phyloP scores from a whole-genome alignment of 1,284 basidiomycete species.

The Takashimella koratensis region DNA sequence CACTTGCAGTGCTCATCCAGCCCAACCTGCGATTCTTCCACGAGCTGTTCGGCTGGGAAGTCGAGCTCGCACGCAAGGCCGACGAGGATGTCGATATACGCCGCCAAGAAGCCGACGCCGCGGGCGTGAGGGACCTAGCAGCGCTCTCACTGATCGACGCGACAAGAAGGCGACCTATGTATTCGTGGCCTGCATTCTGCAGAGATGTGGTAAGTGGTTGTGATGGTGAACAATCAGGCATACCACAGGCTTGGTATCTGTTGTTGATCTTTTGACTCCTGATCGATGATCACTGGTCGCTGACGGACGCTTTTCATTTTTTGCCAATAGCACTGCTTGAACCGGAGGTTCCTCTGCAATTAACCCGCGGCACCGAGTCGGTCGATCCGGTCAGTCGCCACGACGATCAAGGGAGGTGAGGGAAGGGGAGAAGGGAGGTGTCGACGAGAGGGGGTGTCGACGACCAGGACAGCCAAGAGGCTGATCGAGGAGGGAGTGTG shows the following conservation, averaged over 20 bases:
- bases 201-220: conserved; percentile 46
- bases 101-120: conserved; percentile 16
- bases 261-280: not conserved
- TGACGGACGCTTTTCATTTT: not conserved
- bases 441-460: too few species aligned
- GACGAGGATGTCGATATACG: conserved; percentile 17
- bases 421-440: too few species aligned
- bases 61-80: conserved; percentile 56
- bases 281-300: too few species aligned
- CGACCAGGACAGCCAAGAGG: too few species aligned
- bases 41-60: conserved; percentile 90
- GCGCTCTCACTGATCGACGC: conserved; percentile 20
- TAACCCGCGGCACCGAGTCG: too few species aligned
- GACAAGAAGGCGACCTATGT: conserved; percentile 28
- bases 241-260: not conserved
- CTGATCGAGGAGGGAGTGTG: too few species aligned
- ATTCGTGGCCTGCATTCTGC: conserved; percentile 48
- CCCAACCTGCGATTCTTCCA: conserved; percentile 90
- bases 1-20: conserved; percentile 70
- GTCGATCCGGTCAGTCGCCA: too few species aligned
- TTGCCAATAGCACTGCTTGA: conserved; percentile 31
- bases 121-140: conserved; percentile 20
- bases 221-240: too few species aligned
- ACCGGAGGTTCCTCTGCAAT: conserved; percentile 37
- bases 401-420: too few species aligned